A percentile compares a stretch with the other conserved stretches of the same genome.
Evolutionary conservation across 2,329 filamentous ascomycete genomes (phyloP).

Genomic region (Didymosphaeria variabile): DNA sequence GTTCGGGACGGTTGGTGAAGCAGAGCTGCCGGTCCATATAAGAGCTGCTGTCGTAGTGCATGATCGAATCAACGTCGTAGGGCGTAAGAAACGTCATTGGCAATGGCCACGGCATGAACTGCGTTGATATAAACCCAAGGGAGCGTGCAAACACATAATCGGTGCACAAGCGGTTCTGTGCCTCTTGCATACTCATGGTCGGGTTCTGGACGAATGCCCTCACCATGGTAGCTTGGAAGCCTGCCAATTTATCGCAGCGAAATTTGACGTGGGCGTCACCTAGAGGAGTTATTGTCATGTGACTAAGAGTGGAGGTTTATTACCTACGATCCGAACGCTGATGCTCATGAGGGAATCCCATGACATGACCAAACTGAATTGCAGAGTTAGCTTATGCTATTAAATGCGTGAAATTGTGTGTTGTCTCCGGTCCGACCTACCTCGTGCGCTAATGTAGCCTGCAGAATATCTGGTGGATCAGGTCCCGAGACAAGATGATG

Average conservation of each 20-base stretch:
- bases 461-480: not conserved
- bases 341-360: not conserved
- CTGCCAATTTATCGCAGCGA: not conserved
- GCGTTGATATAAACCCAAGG: not conserved
- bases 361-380: not conserved
- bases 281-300: not conserved
- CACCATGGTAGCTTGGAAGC: not conserved
- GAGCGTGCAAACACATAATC: not conserved
- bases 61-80: not conserved
- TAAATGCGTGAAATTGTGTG: not conserved
- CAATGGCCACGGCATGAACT: not conserved
- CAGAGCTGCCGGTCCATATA: no score
- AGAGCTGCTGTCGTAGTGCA: not conserved
- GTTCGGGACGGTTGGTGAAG: no score
- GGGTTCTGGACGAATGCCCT: not conserved
- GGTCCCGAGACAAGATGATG: not conserved
- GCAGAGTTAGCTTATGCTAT: not conserved
- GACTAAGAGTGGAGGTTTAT: not conserved
- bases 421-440: not conserved
- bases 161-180: not conserved
- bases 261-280: not conserved
- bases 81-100: not conserved
- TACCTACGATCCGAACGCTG: not conserved
- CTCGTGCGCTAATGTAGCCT: not conserved
- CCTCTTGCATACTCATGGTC: not conserved